A percentile compares a stretch with the other conserved stretches of the same genome.
Evolutionary conservation across 2,329 filamentous ascomycete species (phyloP).

Genomic region (Reticulascus tulasneorum): DNA sequence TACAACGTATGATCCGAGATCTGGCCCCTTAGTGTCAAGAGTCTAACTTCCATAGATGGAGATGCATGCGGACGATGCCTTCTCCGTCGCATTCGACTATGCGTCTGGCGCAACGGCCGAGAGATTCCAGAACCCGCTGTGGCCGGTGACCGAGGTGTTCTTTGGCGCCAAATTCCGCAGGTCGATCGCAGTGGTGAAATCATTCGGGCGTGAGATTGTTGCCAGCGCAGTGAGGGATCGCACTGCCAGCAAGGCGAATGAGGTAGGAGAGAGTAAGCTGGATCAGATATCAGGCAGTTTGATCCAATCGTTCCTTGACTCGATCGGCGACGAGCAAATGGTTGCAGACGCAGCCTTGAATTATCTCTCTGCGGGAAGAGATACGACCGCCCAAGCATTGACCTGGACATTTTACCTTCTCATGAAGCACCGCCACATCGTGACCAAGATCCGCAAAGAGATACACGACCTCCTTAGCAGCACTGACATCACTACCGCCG

Average conservation of each 20-base stretch:
- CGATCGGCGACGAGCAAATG: constrained; percentile 48
- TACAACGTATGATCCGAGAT: constrained; percentile 58
- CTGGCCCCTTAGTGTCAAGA: too few relatives aligned
- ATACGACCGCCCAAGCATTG: constrained; percentile 61
- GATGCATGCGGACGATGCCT: constrained; percentile 58
- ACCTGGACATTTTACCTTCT: constrained; percentile 63
- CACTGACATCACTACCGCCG: constrained; percentile 5
- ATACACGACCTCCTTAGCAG: constrained; percentile 22
- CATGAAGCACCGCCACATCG: constrained; percentile 42
- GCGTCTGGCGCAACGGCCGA: constrained; percentile 57
- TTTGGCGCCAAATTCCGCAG: constrained; percentile 42
- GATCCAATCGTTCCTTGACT: constrained; percentile 56
- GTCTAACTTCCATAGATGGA: constrained; percentile 51
- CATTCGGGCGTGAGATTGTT: constrained; percentile 56
- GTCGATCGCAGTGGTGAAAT: constrained; percentile 46
- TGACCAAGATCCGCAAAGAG: constrained; percentile 39
- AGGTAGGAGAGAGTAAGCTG: constrained; percentile 22
- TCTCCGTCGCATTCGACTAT: constrained; percentile 58
- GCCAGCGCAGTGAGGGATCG: constrained; percentile 43
- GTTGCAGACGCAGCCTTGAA: constrained; percentile 64
- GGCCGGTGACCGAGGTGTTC: constrained; percentile 55
- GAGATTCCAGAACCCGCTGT: constrained; percentile 64
- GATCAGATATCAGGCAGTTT: constrained; percentile 48
- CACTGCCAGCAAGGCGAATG: not conserved
- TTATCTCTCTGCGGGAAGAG: constrained; percentile 61